Conservation (phyloP, 306 rosid species). For the Corylus avellana region DNA sequence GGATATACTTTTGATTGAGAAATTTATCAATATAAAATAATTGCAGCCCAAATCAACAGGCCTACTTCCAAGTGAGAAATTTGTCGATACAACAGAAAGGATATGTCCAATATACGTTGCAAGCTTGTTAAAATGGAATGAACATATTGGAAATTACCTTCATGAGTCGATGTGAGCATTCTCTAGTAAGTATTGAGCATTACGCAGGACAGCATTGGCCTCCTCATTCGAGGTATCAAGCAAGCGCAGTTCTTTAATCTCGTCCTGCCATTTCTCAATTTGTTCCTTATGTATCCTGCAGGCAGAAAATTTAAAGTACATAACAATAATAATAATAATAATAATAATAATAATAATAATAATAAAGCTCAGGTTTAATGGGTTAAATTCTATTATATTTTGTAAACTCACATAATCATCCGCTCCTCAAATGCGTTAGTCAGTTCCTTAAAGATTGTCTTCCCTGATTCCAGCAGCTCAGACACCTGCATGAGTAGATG, state of each 20-base stretch:
- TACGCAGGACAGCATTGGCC: conserved; percentile 57
- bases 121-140: background rate
- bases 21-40: background rate
- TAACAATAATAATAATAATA: background rate
- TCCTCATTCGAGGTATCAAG: conserved; percentile 80
- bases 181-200: conserved; percentile 71
- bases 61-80: background rate
- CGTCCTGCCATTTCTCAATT: conserved; percentile 82
- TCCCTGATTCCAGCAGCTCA: conserved; percentile 77
- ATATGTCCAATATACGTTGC: background rate
- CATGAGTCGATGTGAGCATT: conserved; percentile 43
- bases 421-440: conserved; percentile 72
- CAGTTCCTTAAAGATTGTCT: conserved; percentile 61
- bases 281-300: conserved; percentile 76
- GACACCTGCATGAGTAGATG: conserved; percentile 53
- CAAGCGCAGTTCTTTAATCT: conserved; percentile 61
- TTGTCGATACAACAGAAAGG: background rate
- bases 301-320: background rate
- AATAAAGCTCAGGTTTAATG: background rate
- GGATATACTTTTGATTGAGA: background rate
- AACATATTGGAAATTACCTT: conserved; percentile 29
- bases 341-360: background rate
- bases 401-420: conserved; percentile 58
- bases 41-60: background rate
- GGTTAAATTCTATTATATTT: background rate